Evolutionary conservation across 345 rosid species (phyloP), one percentile per base, ranked within the genome.

Genomic region (Euphorbia lathyris): DNA sequence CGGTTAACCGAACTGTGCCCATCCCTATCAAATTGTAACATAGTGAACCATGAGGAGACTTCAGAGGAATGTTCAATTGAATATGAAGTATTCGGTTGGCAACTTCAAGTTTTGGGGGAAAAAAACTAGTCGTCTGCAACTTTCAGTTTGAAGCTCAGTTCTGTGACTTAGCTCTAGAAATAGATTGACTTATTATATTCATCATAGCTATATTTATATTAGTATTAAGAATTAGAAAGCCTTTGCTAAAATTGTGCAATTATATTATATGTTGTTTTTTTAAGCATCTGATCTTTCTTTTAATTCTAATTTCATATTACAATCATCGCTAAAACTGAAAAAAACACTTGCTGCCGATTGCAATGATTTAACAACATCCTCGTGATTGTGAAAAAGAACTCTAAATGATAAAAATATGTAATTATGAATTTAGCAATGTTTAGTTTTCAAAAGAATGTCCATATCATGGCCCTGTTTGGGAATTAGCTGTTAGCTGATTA

Each of bases 21-120:
- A n/a, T n/a, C n/a, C 38, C 7, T 34, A 34, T 34, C 65, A 57
- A 64, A 56, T 42, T 57, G 8, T 7, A 10, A 27, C 9, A 62
- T 42, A 53, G 62, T 32, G 20, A 23, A 53, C 52, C 61, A 34
- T 36, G 70, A 67, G 23, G 71, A 26, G 32, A 56, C 11, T 45
- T 16, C 51, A 16, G 51, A 7, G 9, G 43, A 34, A 34, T 34
- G 38, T 34, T 34, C 38, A 3, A 34, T 34, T 34, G 4, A 34
- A 13, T 43, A 11, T 43, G 11, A 43, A 43, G 48, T 8, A 43
- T 43, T 43, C 2, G 30, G 20, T 60, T 17, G 20, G 55, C 22
- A 50, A 17, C 17, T 53, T 53, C 26, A 50, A 16, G 22, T 17
- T 60, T 60, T 8, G 30, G 64, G 38, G 23, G 20, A 23, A 7